Evolutionary conservation across 1,139 yeast genomes (phyloP).

Genomic region (Pichia cactophila): DNA sequence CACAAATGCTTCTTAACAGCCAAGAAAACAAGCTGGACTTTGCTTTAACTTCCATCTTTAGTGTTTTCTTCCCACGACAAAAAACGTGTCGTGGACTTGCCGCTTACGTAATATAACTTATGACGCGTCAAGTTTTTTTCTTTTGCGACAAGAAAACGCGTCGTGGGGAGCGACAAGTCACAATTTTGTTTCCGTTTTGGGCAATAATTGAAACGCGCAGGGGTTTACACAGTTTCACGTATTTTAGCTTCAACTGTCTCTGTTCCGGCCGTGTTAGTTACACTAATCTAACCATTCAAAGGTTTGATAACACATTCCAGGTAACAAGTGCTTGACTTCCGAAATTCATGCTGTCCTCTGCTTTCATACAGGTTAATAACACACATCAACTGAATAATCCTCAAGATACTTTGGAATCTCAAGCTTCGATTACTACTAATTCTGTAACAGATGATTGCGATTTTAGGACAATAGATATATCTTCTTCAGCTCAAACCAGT

Average conservation of each 20-base stretch:
- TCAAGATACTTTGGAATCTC: constrained; percentile 9
- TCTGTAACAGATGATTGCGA: constrained; percentile 28
- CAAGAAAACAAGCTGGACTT: too few species aligned
- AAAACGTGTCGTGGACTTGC: too few species aligned
- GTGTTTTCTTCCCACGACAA: too few species aligned
- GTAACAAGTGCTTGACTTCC: neutral
- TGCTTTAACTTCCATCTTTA: too few species aligned
- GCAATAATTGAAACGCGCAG: neutral
- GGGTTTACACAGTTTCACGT: neutral
- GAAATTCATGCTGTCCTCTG: neutral
- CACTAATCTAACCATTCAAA: too few species aligned
- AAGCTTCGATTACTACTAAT: constrained; percentile 25
- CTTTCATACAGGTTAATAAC: neutral
- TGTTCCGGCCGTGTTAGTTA: too few species aligned
- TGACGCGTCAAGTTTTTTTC: too few species aligned
- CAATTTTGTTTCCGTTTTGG: neutral
- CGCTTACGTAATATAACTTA: too few species aligned
- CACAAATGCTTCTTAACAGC: too few species aligned
- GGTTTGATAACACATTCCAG: too few species aligned
- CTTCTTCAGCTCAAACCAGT: constrained; percentile 31
- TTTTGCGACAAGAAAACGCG: neutral
- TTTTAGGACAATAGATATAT: constrained; percentile 24
- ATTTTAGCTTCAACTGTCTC: too few species aligned
- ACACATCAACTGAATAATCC: neutral
- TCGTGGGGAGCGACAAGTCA: neutral